Percentiles rank a stretch among this genome's conserved stretches.
Evolutionary conservation across 2,329 filamentous ascomycete genomes (phyloP).

Genomic region (Knoxdaviesia proteae): DNA sequence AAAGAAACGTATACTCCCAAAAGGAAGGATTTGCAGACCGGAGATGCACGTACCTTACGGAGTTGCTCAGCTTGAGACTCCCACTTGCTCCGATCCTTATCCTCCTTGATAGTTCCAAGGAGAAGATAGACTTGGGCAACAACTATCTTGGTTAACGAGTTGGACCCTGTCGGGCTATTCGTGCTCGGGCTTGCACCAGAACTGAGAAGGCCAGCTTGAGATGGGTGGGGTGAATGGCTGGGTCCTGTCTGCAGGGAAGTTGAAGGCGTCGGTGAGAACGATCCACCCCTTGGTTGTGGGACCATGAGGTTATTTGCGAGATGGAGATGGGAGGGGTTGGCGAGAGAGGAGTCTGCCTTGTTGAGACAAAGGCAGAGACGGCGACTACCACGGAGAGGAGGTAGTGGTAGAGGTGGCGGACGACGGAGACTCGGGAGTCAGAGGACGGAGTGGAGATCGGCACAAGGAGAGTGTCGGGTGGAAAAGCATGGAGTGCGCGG

Average conservation of each 20-base stretch:
- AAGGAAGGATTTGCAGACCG: no score
- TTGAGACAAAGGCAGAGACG: conserved; percentile 4
- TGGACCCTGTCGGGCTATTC: conserved; percentile 39
- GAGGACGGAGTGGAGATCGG: no score
- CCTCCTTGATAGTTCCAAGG: conserved; percentile 84
- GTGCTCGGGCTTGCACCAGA: conserved; percentile 40
- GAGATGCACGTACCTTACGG: conserved; percentile 45
- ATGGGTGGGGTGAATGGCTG: conserved; percentile 34
- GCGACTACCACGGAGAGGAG: not conserved
- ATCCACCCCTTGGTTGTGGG: conserved; percentile 40
- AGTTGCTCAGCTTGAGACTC: conserved; percentile 81
- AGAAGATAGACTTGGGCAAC: conserved; percentile 90
- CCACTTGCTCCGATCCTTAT: conserved; percentile 79
- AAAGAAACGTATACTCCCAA: no score
- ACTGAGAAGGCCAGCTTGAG: conserved; percentile 34
- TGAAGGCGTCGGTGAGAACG: conserved; percentile 38
- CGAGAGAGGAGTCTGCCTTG: conserved; percentile 8
- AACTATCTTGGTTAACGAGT: conserved; percentile 73
- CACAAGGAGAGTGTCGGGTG: no score
- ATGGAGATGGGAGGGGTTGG: conserved; percentile 9
- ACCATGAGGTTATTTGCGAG: conserved; percentile 28
- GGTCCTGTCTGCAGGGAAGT: conserved; percentile 33
- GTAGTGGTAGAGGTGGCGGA: no score
- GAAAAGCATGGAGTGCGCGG: no score
- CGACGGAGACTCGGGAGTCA: no score